Percentiles rank a stretch among this genome's conserved stretches.
These are phyloP conservation scores for Neonothopanus nambi DNA, from an alignment of 1,284 basidiomycete species.

Conservation along the genomic window DNA sequence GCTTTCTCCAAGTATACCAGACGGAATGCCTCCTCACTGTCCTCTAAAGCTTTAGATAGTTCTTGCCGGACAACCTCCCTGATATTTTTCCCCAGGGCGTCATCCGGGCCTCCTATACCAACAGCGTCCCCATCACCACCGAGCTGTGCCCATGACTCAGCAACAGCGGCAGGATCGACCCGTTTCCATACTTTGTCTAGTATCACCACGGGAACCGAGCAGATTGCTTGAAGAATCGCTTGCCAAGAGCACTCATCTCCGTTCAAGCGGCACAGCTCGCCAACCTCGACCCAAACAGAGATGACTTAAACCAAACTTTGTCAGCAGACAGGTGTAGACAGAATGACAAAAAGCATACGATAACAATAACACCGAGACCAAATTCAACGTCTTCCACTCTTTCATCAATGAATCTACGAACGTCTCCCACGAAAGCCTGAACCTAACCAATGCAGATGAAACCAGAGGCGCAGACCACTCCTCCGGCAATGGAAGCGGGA, in stretches of 20 bases:
- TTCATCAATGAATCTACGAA: slow-evolving; percentile 69
- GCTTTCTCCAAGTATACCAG: slow-evolving; percentile 43
- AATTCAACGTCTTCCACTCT: slow-evolving; percentile 79
- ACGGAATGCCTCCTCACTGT: slow-evolving; percentile 43
- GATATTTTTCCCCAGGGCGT: slow-evolving; percentile 68
- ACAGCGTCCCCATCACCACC: slow-evolving; percentile 34
- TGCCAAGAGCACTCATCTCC: slow-evolving; percentile 79
- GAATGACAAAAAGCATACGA: slow-evolving; percentile 46
- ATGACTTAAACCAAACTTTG: slow-evolving; percentile 74
- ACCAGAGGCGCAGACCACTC: too few relatives aligned
- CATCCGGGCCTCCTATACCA: slow-evolving; percentile 44
- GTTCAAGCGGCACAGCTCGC: slow-evolving; percentile 62
- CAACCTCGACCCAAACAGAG: slow-evolving; percentile 67
- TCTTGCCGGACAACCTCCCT: slow-evolving; percentile 42
- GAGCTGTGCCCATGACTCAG: slow-evolving; percentile 64
- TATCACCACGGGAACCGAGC: slow-evolving; percentile 69
- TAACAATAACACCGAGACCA: slow-evolving; percentile 68
- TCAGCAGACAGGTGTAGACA: slow-evolving; percentile 50
- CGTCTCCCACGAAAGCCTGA: too few relatives aligned
- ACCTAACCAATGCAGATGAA: too few relatives aligned
- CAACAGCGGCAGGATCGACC: slow-evolving; percentile 57
- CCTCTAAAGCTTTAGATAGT: slow-evolving; percentile 41
- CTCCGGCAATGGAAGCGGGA: too few relatives aligned
- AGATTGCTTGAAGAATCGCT: slow-evolving; percentile 67
- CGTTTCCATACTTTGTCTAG: slow-evolving; percentile 77